A percentile compares a stretch with the other conserved stretches of the same genome.
Evolutionary conservation across 2,329 filamentous ascomycete species (phyloP).

Genomic region (Venturiaceae sp.): DNA sequence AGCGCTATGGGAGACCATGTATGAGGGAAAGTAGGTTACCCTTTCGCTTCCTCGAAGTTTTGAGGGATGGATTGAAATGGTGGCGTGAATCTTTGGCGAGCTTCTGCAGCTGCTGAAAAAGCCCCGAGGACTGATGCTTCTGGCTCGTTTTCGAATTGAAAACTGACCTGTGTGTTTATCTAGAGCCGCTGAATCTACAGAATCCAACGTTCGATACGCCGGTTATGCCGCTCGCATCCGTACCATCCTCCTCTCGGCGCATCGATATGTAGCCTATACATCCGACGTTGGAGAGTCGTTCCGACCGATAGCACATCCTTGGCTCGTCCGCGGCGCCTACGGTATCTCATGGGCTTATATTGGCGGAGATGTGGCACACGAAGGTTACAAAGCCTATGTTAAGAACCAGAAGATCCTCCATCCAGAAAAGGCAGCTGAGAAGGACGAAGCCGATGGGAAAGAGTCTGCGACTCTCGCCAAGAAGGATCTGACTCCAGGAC

Average conservation of each 20-base stretch:
- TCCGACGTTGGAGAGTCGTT: slow-evolving; percentile 96
- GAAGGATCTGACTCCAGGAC: slow-evolving; percentile 22
- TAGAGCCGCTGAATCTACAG: slow-evolving; percentile 69
- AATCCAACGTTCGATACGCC: slow-evolving; percentile 79
- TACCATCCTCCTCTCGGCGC: slow-evolving; percentile 80
- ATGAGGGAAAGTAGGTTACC: slow-evolving; percentile 63
- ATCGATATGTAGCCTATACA: slow-evolving; percentile 95
- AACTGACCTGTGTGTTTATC: neutral
- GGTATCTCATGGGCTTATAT: slow-evolving; percentile 90
- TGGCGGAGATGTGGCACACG: slow-evolving; percentile 78
- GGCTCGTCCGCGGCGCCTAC: slow-evolving; percentile 72
- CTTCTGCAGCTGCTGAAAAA: neutral
- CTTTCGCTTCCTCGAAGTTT: neutral
- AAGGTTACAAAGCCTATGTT: slow-evolving; percentile 91
- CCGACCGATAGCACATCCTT: slow-evolving; percentile 81
- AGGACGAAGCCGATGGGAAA: slow-evolving; percentile 15
- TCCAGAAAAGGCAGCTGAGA: slow-evolving; percentile 44
- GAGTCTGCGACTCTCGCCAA: slow-evolving; percentile 4
- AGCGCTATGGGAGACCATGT: slow-evolving; percentile 66
- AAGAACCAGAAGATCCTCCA: slow-evolving; percentile 70
- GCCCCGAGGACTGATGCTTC: neutral
- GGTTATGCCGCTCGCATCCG: slow-evolving; percentile 80
- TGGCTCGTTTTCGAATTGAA: neutral
- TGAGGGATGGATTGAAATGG: neutral
- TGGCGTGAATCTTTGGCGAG: neutral